Evolutionary conservation across 345 rosid species (phyloP), one percentile per base, ranked within the genome.

Genomic region (Eutrema yunnanense): DNA sequence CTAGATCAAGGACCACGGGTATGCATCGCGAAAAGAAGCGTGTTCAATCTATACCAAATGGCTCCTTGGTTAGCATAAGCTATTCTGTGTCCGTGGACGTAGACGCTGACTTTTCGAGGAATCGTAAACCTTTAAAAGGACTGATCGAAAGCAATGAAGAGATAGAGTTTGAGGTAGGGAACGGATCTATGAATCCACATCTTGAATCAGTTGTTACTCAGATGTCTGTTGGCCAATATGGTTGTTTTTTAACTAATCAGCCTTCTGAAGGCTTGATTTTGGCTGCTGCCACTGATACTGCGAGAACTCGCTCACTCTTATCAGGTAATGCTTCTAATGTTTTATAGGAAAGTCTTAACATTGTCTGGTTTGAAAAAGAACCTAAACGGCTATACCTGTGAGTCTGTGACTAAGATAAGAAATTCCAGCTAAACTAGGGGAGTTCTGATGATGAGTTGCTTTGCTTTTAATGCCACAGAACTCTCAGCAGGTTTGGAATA

Each of bases 141-240:
- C 22, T 22, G 22, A 22, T 22, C 22, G 22, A 22, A 22, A 22
- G 22, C 22, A 22, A 22, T 22, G 22, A 22, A 22, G 22, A 22
- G 22, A 22, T 22, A 22, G 22, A 22, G 22, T 22, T 22, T 22
- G 22, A 22, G 22, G 22, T 22, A 22, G 22, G 22, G 22, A 22
- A 22, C 22, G 22, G 22, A 22, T 22, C 22, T 22, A 22, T 22
- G 22, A 22, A 22, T 22, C 22, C 22, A 22, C 22, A 22, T 22
- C 22, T 29, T 29, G 32, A 29, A 29, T 29, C 4, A 29, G 32
- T 29, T 83, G 85, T 84, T 26, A 71, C 82, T 34, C 89, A 84
- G 82, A 79, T 93, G 90, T 85, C 92, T 67, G 89, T 87, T 49
- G 93, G 97, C 62, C 93, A 92, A 66, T 84, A 84, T 73, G 88